These are phyloP conservation scores for Albugo laibachii DNA, from an alignment of 352 stramenopile genomes.

Conservation along the genomic window DNA sequence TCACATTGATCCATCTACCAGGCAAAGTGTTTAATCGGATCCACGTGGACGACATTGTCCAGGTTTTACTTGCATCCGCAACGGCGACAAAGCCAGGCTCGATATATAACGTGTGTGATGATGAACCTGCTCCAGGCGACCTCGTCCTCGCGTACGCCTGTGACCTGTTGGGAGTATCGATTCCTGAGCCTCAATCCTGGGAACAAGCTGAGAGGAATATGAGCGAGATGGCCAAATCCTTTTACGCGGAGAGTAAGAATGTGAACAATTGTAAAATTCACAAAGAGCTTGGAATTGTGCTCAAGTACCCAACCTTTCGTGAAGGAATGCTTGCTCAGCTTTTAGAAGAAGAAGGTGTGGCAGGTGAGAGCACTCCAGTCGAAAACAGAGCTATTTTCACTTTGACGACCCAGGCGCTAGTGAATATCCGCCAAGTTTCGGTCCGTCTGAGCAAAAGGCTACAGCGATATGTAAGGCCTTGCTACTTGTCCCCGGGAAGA, in stretches of 20 bases:
- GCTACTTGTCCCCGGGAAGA: conserved; percentile 19
- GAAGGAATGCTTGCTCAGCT: conserved; percentile 64
- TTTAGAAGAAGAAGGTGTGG: conserved; percentile 34
- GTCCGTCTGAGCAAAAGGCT: conserved; percentile 43
- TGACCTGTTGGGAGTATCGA: conserved; percentile 30
- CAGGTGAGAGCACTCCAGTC: not conserved
- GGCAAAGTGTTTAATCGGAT: conserved; percentile 74
- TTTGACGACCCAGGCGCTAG: conserved; percentile 34
- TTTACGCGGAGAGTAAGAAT: conserved; percentile 73
- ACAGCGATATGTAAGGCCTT: conserved; percentile 29
- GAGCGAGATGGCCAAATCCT: conserved; percentile 71
- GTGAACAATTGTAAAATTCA: conserved; percentile 58
- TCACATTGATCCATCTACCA: conserved; percentile 49
- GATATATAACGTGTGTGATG: conserved; percentile 83
- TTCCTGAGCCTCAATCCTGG: conserved; percentile 35
- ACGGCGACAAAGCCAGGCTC: conserved; percentile 21
- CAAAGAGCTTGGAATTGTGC: conserved; percentile 40
- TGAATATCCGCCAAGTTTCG: conserved; percentile 51
- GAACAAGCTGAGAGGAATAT: conserved; percentile 54
- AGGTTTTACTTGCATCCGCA: conserved; percentile 53
- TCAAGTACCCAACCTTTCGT: conserved; percentile 61
- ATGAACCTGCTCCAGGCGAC: conserved; percentile 65
- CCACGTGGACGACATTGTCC: conserved; percentile 81
- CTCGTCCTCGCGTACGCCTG: conserved; percentile 61
- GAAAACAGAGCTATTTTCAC: conserved; percentile 2